These are phyloP conservation scores for Kodamaea anthophila DNA, from an alignment of 1,139 yeast species.

Conservation along the genomic window DNA sequence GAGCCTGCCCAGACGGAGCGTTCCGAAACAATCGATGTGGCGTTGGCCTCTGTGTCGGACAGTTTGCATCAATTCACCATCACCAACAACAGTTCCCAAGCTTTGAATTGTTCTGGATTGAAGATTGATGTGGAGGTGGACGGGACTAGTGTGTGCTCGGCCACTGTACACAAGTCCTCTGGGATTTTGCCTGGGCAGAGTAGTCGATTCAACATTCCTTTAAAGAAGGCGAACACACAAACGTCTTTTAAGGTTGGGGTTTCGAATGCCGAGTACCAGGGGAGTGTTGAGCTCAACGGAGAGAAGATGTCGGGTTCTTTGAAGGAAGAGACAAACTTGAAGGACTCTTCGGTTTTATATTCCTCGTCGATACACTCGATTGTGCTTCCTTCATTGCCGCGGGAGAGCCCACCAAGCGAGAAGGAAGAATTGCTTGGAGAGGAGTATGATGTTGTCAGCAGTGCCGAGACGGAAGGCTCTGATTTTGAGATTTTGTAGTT, in stretches of 20 bases:
- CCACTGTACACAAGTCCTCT: slow-evolving; percentile 25
- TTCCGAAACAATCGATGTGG: slow-evolving; percentile 10
- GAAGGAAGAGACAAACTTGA: slow-evolving; percentile 1
- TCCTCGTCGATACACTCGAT: slow-evolving; percentile 22
- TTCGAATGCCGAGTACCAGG: slow-evolving; percentile 20
- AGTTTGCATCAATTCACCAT: slow-evolving; percentile 29
- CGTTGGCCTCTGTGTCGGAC: slow-evolving; percentile 27
- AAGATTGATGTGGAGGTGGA: slow-evolving; percentile 27
- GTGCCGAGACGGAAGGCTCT: slow-evolving; percentile 24
- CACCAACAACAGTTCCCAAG: slow-evolving; percentile 22
- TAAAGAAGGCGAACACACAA: slow-evolving; percentile 29
- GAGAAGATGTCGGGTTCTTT: slow-evolving; percentile 3
- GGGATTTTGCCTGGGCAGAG: slow-evolving; percentile 29
- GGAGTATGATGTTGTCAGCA: slow-evolving; percentile 32
- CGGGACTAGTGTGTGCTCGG: slow-evolving; percentile 21
- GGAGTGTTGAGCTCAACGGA: slow-evolving; percentile 22
- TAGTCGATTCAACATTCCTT: slow-evolving; percentile 30
- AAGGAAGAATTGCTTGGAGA: slow-evolving; percentile 14
- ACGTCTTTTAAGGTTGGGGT: slow-evolving; percentile 29
- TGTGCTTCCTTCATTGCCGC: slow-evolving; percentile 32
- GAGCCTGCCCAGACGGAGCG: slow-evolving; percentile 1
- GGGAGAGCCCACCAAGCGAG: slow-evolving; percentile 15
- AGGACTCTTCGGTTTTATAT: slow-evolving; percentile 1
- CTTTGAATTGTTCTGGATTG: slow-evolving; percentile 28
- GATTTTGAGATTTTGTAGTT: slow-evolving; percentile 33